A percentile compares a stretch with the other conserved stretches of the same genome.
Evolutionary conservation across 2,329 filamentous ascomycete genomes (phyloP).

Genomic region (Akanthomyces dipterigenus): DNA sequence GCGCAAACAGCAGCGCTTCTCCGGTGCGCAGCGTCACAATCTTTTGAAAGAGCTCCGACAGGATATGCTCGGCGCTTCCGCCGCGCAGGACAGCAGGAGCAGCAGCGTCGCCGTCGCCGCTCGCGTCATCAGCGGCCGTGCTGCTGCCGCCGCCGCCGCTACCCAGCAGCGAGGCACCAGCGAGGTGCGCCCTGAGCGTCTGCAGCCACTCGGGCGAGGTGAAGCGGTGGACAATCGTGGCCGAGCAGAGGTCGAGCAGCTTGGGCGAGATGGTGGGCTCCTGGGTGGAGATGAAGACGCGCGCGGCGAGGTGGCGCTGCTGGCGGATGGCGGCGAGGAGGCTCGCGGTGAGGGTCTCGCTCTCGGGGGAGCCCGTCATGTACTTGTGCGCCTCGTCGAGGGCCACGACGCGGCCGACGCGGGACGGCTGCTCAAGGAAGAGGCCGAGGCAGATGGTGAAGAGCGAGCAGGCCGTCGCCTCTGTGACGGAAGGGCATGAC

Average conservation of each 20-base stretch:
- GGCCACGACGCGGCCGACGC: constrained; percentile 52
- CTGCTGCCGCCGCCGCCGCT: background rate
- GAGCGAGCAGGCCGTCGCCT: constrained; percentile 57
- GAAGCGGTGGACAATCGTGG: constrained; percentile 64
- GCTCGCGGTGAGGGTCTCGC: constrained; percentile 49
- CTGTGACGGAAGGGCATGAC: constrained; percentile 60
- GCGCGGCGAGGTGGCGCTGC: constrained; percentile 59
- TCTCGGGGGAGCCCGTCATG: constrained; percentile 49
- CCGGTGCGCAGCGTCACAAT: constrained; percentile 38
- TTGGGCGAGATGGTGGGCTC: constrained; percentile 62
- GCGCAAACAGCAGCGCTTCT: constrained; percentile 41
- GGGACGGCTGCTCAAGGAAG: constrained; percentile 48
- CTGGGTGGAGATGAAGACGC: constrained; percentile 65
- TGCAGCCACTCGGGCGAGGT: constrained; percentile 54
- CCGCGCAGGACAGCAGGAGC: background rate
- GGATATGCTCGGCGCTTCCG: background rate
- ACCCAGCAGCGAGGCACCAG: constrained; percentile 17
- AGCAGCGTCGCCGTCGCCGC: background rate
- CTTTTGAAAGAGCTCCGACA: constrained; percentile 30
- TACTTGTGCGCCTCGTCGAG: constrained; percentile 74
- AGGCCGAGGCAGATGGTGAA: constrained; percentile 63
- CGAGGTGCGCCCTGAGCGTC: constrained; percentile 35
- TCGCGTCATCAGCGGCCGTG: background rate
- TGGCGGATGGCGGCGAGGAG: constrained; percentile 56
- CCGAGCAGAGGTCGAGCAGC: constrained; percentile 60